A percentile compares a stretch with the other conserved stretches of the same genome.
Conservation (phyloP, 1,284 basidiomycete genomes). For the Ceratobasidium sp. region DNA sequence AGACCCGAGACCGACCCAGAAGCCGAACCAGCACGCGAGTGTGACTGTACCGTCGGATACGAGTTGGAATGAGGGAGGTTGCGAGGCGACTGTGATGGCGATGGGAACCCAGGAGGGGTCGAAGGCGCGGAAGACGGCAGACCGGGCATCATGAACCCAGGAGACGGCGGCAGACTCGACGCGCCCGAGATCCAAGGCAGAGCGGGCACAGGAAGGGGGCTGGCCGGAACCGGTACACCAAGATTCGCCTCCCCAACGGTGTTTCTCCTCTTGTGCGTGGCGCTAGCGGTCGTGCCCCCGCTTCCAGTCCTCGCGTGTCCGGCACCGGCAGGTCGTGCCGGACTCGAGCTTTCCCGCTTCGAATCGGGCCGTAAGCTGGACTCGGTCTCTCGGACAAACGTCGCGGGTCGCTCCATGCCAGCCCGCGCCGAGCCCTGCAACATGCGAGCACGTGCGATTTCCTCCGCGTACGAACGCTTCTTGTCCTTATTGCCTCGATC, state of each 20-base stretch:
- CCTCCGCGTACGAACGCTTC: constrained; percentile 25
- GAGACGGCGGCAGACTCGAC: not conserved
- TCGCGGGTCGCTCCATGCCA: constrained; percentile 23
- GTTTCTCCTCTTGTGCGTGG: constrained; percentile 19
- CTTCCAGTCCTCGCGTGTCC: constrained; percentile 17
- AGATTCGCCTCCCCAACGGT: constrained; percentile 28
- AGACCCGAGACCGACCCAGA: not conserved
- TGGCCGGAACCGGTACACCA: not conserved
- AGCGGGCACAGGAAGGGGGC: not conserved
- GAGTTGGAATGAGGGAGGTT: constrained; percentile 21
- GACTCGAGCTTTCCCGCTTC: not conserved
- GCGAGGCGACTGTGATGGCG: constrained; percentile 3
- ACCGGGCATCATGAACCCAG: not conserved
- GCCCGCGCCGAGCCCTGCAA: constrained; percentile 23
- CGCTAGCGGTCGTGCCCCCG: not conserved
- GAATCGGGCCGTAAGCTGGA: not conserved
- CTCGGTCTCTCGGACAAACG: constrained; percentile 34
- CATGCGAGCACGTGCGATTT: constrained; percentile 18
- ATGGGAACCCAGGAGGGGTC: constrained; percentile 1
- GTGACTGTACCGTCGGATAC: not conserved
- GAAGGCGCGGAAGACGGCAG: constrained; percentile 34
- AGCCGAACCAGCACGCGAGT: not conserved
- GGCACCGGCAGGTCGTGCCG: constrained; percentile 20
- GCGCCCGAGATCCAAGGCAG: constrained; percentile 2
- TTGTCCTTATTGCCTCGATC: constrained; percentile 17